These are phyloP conservation scores for Apiospora phragmitis DNA, from an alignment of 2,329 filamentous ascomycete genomes.

Conservation along the genomic window DNA sequence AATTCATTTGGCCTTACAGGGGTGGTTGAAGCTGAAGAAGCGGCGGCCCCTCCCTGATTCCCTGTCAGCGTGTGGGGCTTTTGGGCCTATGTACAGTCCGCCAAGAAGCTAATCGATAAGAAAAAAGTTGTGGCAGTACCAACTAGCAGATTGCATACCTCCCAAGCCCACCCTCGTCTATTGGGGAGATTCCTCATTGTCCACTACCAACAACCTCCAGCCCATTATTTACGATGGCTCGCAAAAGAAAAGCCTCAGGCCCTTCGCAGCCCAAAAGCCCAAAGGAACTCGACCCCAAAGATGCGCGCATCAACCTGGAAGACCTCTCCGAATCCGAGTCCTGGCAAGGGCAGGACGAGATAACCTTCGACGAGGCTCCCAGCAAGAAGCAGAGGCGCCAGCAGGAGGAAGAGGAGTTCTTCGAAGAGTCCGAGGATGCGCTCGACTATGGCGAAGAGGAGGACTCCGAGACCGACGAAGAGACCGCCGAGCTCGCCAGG, in stretches of 20 bases:
- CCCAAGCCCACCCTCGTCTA: background rate
- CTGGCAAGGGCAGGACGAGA: conserved; percentile 80
- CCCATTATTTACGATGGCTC: conserved; percentile 48
- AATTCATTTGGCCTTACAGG: background rate
- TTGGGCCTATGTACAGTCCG: no score
- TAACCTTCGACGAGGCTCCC: conserved; percentile 80
- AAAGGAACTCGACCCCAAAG: conserved; percentile 54
- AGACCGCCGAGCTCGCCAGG: conserved; percentile 50
- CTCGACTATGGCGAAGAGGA: conserved; percentile 49
- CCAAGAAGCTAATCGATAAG: conserved; percentile 10
- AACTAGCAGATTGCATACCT: background rate
- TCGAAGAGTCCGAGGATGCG: conserved; percentile 63
- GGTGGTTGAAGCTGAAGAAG: background rate
- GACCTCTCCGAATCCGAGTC: conserved; percentile 94
- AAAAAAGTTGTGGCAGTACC: conserved; percentile 10
- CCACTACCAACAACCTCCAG: background rate
- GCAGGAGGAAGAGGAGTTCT: conserved; percentile 63
- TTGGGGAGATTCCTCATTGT: background rate
- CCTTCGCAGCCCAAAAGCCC: conserved; percentile 48
- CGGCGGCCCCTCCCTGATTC: conserved; percentile 1
- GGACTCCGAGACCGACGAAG: conserved; percentile 36
- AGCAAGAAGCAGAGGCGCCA: conserved; percentile 74
- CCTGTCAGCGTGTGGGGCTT: background rate
- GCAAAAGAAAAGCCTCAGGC: conserved; percentile 69
- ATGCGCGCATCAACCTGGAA: conserved; percentile 66